These are phyloP conservation scores for Cercospora brassicicola DNA, from an alignment of 2,329 filamentous ascomycete genomes.

Conservation along the genomic window DNA sequence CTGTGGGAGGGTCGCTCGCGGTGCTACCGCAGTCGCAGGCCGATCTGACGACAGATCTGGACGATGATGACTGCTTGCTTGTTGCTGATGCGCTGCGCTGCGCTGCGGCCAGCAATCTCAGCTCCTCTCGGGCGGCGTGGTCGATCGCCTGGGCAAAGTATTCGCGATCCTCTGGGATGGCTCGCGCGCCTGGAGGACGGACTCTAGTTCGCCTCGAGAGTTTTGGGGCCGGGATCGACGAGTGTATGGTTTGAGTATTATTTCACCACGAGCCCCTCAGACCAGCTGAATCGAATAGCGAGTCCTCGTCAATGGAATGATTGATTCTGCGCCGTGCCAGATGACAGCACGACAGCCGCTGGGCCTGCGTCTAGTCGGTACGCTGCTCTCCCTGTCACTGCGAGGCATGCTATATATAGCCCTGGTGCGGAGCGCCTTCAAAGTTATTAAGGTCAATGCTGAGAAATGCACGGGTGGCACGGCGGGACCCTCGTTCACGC, in stretches of 20 bases:
- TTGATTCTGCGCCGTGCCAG: slow-evolving; percentile 1
- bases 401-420: slow-evolving; percentile 12
- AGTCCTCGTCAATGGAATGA: neutral
- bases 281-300: slow-evolving; percentile 11
- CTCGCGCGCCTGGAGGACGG: neutral
- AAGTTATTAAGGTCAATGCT: neutral
- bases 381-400: slow-evolving; percentile 6
- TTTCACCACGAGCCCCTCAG: neutral
- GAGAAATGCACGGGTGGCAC: neutral
- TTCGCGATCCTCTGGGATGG: neutral
- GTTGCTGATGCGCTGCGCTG: neutral
- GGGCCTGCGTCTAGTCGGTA: neutral
- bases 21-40: slow-evolving; percentile 1
- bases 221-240: neutral
- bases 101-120: slow-evolving; percentile 1
- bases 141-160: neutral
- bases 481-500: neutral
- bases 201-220: neutral
- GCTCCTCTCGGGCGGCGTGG: neutral
- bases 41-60: neutral
- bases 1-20: neutral
- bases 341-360: slow-evolving; percentile 18
- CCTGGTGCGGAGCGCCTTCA: slow-evolving; percentile 1
- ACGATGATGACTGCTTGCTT: neutral
- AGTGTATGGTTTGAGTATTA: neutral